Conservation (phyloP, 1,284 basidiomycete genomes). For the Tilletia indica region DNA sequence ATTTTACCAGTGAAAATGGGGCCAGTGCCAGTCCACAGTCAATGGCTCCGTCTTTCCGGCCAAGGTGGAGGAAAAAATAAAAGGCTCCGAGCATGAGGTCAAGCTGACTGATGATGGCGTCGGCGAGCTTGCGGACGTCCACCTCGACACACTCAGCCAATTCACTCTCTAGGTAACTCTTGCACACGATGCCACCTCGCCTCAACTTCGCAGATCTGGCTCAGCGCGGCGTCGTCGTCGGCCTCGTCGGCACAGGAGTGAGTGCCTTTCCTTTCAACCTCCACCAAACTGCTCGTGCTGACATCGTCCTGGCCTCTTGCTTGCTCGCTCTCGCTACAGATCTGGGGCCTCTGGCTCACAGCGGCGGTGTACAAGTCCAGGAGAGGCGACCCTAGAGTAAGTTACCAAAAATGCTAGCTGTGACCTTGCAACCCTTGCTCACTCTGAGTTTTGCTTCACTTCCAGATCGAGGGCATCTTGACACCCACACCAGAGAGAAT, state of each 20-base stretch:
- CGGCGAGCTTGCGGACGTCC: no score
- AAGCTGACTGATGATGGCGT: no score
- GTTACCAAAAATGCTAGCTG: neutral
- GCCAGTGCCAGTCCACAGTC: no score
- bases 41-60: no score
- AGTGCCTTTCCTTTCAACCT: constrained; percentile 21
- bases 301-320: neutral
- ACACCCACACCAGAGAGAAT: constrained; percentile 13
- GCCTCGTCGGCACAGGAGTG: constrained; percentile 46
- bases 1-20: no score
- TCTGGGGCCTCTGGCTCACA: constrained; percentile 51
- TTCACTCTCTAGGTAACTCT: neutral
- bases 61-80: no score
- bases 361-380: constrained; percentile 50
- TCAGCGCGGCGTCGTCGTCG: constrained; percentile 41
- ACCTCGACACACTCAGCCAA: no score
- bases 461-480: constrained; percentile 13
- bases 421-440: no score
- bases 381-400: constrained; percentile 41
- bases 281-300: neutral
- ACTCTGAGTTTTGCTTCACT: neutral
- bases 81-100: no score
- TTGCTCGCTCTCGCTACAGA: constrained; percentile 19
- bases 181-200: constrained; percentile 28
- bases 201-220: constrained; percentile 35